A percentile compares a stretch with the other conserved stretches of the same genome.
These are phyloP conservation scores for Linum usitatissimum DNA, from an alignment of 345 rosid genomes.

Conservation along the genomic window DNA sequence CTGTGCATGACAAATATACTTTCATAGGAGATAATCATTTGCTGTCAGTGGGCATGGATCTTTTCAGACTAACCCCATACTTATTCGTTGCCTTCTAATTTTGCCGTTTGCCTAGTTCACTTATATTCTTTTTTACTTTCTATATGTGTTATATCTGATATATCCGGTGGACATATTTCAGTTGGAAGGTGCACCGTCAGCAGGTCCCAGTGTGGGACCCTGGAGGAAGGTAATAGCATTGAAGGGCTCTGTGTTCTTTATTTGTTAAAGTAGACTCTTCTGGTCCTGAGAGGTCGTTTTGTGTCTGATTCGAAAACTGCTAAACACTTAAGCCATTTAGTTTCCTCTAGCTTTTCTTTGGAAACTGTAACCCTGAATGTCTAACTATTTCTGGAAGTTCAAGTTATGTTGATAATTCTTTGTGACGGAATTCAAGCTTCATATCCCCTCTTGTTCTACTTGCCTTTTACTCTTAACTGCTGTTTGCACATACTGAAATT, in stretches of 20 bases:
- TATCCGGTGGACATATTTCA: constrained; percentile 17
- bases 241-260: background rate
- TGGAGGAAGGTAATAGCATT: constrained; percentile 75
- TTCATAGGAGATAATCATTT: too few species aligned
- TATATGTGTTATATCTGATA: background rate
- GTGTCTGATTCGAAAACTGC: constrained; percentile 2
- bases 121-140: background rate
- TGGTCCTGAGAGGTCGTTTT: background rate
- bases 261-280: background rate
- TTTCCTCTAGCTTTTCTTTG: background rate
- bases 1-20: background rate
- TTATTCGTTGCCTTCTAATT: background rate
- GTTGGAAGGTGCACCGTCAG: constrained; percentile 51
- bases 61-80: background rate
- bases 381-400: background rate
- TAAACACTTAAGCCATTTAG: background rate
- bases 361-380: background rate
- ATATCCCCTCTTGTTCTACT: background rate
- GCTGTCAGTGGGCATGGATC: too few species aligned
- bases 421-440: background rate
- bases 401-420: background rate
- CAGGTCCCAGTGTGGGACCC: constrained; percentile 75
- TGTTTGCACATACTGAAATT: background rate
- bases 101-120: background rate
- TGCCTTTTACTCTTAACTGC: background rate